Evolutionary conservation across 345 rosid genomes (phyloP).

Genomic region (Citrus mangshanensis): DNA sequence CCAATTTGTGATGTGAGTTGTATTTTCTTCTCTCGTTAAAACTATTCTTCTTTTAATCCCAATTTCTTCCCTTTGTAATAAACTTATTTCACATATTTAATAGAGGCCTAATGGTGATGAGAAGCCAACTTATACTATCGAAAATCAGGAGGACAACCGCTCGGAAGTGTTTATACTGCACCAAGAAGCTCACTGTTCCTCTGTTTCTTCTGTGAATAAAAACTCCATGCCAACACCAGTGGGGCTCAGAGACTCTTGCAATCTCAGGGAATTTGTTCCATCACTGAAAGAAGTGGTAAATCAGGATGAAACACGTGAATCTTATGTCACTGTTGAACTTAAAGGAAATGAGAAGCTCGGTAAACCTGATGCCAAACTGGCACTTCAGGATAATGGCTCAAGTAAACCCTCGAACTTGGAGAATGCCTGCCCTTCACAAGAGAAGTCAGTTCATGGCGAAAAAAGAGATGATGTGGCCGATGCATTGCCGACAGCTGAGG

Average conservation of each 20-base stretch:
- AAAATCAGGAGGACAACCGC: slow-evolving; percentile 60
- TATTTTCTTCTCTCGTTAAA: slow-evolving; percentile 1
- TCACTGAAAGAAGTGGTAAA: slow-evolving; percentile 42
- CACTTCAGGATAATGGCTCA: slow-evolving; percentile 42
- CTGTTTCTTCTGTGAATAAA: slow-evolving; percentile 51
- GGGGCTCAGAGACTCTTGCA: slow-evolving; percentile 36
- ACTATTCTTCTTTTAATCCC: slow-evolving; percentile 1
- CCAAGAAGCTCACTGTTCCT: slow-evolving; percentile 52
- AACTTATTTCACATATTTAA: slow-evolving; percentile 20
- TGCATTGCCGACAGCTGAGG: slow-evolving; percentile 35
- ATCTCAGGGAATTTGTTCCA: slow-evolving; percentile 60
- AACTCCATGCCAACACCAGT: slow-evolving; percentile 36
- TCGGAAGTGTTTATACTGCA: slow-evolving; percentile 53
- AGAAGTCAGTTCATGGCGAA: slow-evolving; percentile 35
- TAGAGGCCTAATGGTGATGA: slow-evolving; percentile 51
- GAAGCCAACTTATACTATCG: slow-evolving; percentile 43
- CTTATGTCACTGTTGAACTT: slow-evolving; percentile 26
- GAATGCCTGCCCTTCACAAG: slow-evolving; percentile 29
- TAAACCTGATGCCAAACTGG: slow-evolving; percentile 39
- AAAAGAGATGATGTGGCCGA: slow-evolving; percentile 28
- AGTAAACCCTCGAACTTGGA: slow-evolving; percentile 44
- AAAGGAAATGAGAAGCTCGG: slow-evolving; percentile 33
- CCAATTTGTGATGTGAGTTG: slow-evolving; percentile 56
- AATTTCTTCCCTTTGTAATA: slow-evolving; percentile 16
- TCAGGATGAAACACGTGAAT: slow-evolving; percentile 24